Percentiles rank a stretch among this genome's conserved stretches.
phyloP scores from a whole-genome alignment of 2,329 filamentous ascomycete genomes.

The Apiospora arundinis region DNA sequence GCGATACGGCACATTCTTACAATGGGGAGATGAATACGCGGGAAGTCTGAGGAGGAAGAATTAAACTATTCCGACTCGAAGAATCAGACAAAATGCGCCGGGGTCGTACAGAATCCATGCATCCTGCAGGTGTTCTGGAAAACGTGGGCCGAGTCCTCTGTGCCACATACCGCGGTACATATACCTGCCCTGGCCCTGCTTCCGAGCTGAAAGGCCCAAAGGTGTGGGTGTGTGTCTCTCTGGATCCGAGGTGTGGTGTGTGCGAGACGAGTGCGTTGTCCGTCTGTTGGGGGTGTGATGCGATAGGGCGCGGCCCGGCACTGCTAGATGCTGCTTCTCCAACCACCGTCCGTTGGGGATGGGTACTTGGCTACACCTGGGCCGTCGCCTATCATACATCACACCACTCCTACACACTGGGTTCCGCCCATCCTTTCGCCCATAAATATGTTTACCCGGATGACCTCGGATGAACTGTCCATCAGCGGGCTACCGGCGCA shows the following conservation, averaged over 20 bases:
- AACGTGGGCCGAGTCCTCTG: constrained; percentile 17
- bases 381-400: not conserved
- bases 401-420: not conserved
- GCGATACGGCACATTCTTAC: not conserved
- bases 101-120: constrained; percentile 13
- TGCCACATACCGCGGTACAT: constrained; percentile 1
- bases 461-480: not conserved
- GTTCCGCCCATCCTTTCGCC: constrained; percentile 1
- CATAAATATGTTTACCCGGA: constrained; percentile 14
- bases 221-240: constrained; percentile 1
- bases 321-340: not conserved
- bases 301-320: not conserved
- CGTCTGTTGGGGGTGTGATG: not conserved
- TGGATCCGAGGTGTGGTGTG: not conserved
- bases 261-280: constrained; percentile 10
- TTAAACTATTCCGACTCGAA: constrained; percentile 9
- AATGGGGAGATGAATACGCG: not conserved
- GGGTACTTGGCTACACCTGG: not conserved
- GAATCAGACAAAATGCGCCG: constrained; percentile 10
- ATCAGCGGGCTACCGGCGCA: not conserved
- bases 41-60: not conserved
- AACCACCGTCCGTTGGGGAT: constrained; percentile 6
- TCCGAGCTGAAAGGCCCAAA: too few species aligned
- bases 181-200: too few species aligned
- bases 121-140: constrained; percentile 19